These are phyloP conservation scores for Pleurotus eryngii DNA, from an alignment of 768 basidiomycete species.

Conservation along the genomic window DNA sequence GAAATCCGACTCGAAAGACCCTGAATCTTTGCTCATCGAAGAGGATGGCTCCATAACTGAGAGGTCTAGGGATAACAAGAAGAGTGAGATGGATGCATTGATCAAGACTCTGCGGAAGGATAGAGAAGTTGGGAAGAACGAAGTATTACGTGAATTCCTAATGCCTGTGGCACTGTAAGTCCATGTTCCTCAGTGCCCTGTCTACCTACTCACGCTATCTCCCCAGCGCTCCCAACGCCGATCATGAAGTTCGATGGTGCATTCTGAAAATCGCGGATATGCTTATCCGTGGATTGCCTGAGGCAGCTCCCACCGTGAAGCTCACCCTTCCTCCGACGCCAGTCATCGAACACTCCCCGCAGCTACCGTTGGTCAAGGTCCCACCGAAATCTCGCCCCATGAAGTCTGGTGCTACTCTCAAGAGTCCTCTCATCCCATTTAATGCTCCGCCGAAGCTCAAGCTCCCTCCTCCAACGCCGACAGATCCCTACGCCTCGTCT, in stretches of 20 bases:
- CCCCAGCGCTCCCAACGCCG: constrained; percentile 65
- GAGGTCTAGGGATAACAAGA: constrained; percentile 71
- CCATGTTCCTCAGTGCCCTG: constrained; percentile 4
- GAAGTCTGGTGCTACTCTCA: constrained; percentile 37
- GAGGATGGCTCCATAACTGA: constrained; percentile 77
- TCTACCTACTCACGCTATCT: constrained; percentile 6
- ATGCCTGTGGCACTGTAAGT: constrained; percentile 80
- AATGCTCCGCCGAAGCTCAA: constrained; percentile 51
- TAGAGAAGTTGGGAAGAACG: constrained; percentile 78
- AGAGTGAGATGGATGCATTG: constrained; percentile 79
- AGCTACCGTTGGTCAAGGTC: constrained; percentile 51
- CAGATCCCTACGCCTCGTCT: constrained; percentile 15
- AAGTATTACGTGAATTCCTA: constrained; percentile 72
- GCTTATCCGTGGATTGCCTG: constrained; percentile 77
- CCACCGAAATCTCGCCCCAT: constrained; percentile 39
- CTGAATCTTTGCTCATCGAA: constrained; percentile 78
- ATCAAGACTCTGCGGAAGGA: constrained; percentile 88
- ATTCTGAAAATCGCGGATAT: constrained; percentile 90
- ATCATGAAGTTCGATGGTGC: constrained; percentile 89
- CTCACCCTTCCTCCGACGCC: constrained; percentile 79
- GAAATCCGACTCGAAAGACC: constrained; percentile 69
- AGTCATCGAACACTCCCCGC: constrained; percentile 56
- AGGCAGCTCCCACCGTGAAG: constrained; percentile 82
- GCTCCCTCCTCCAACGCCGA: constrained; percentile 33
- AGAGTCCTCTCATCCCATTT: constrained; percentile 35